These are phyloP conservation scores for Colletotrichum falcatum DNA, from an alignment of 2,329 filamentous ascomycete species.

Conservation along the genomic window DNA sequence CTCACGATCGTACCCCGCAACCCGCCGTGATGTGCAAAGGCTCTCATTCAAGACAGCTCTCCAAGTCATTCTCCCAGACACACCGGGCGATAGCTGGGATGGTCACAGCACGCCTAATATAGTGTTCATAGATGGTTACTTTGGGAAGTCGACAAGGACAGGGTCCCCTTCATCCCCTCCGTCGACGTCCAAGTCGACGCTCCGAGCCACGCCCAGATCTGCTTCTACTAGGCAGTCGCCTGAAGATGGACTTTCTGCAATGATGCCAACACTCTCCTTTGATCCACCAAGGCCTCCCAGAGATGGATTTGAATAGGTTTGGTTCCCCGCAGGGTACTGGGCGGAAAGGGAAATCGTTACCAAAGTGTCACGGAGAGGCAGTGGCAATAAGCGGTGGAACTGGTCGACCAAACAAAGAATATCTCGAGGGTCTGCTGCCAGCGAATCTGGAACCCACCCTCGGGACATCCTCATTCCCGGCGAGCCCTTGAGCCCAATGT, in stretches of 20 bases:
- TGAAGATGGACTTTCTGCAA: neutral
- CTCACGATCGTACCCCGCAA: constrained; percentile 7
- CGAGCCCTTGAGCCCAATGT: constrained; percentile 55
- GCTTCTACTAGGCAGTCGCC: neutral
- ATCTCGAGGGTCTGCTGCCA: constrained; percentile 44
- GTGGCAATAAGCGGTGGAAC: constrained; percentile 53
- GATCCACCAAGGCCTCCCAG: constrained; percentile 68
- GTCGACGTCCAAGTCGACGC: neutral
- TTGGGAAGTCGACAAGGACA: constrained; percentile 14
- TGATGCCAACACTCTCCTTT: constrained; percentile 43
- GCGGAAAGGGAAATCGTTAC: constrained; percentile 63
- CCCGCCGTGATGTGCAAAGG: constrained; percentile 14
- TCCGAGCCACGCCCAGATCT: neutral
- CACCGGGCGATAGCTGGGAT: constrained; percentile 36
- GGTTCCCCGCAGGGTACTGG: constrained; percentile 73
- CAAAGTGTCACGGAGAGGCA: constrained; percentile 48
- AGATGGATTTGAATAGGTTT: constrained; percentile 70
- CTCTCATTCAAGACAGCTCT: constrained; percentile 40
- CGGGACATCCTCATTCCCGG: constrained; percentile 32
- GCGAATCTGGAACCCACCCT: constrained; percentile 47
- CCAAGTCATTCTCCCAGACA: constrained; percentile 21
- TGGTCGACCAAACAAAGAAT: constrained; percentile 55
- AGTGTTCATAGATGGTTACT: constrained; percentile 26
- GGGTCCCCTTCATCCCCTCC: neutral
- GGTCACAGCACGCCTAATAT: constrained; percentile 38